phyloP scores from a whole-genome alignment of 1,139 yeast species.

The Hansenula sp. region DNA sequence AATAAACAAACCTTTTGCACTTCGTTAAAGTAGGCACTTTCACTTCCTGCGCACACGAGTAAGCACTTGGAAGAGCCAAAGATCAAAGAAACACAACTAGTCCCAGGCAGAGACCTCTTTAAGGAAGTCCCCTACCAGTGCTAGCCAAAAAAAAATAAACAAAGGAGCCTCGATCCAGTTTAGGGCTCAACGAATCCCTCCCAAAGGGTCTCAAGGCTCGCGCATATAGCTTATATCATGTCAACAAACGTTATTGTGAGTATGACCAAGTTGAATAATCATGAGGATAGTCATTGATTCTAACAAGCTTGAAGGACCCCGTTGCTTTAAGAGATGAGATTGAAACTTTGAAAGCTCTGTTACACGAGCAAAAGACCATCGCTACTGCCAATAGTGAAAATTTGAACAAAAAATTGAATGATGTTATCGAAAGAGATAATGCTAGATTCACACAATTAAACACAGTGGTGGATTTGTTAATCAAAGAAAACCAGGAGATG shows the following conservation, averaged over 20 bases:
- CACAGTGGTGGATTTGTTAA: slow-evolving; percentile 18
- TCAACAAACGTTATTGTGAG: slow-evolving; percentile 1
- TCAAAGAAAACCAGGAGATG: slow-evolving; percentile 23
- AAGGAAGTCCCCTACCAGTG: no score
- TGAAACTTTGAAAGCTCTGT: slow-evolving; percentile 17
- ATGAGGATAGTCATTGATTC: neutral
- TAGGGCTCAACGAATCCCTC: no score
- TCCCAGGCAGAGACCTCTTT: no score
- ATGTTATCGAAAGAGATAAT: slow-evolving; percentile 19
- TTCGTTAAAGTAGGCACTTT: neutral
- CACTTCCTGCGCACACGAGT: no score
- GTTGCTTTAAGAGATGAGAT: slow-evolving; percentile 19
- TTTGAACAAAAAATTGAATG: slow-evolving; percentile 18
- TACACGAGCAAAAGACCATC: slow-evolving; percentile 17
- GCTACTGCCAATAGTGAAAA: slow-evolving; percentile 15
- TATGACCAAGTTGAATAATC: neutral
- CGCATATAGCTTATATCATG: neutral
- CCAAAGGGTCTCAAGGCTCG: neutral
- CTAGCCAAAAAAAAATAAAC: no score
- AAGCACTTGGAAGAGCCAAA: no score
- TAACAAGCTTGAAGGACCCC: slow-evolving; percentile 2
- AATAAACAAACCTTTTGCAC: slow-evolving; percentile 1
- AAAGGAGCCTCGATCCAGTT: no score
- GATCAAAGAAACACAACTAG: no score
- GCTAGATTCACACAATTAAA: slow-evolving; percentile 16